Percentiles rank a stretch among this genome's conserved stretches.
Evolutionary conservation across 2,329 filamentous ascomycete genomes (phyloP).

Genomic region (Penicillium sumatraense): DNA sequence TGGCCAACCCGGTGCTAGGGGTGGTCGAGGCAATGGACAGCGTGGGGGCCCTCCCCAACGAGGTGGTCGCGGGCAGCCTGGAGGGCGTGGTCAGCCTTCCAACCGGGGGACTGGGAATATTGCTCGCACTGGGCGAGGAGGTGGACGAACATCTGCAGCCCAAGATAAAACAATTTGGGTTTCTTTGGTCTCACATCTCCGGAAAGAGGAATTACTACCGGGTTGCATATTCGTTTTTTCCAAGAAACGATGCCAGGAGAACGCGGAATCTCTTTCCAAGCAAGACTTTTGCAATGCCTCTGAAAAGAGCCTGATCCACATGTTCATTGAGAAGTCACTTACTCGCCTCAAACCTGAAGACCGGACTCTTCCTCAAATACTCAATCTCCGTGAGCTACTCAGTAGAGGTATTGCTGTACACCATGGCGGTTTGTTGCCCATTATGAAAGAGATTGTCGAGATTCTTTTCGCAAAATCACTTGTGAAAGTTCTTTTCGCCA

Average conservation of each 20-base stretch:
- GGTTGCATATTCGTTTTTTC: constrained; percentile 99
- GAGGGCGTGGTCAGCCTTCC: constrained; percentile 61
- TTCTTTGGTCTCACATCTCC: constrained; percentile 87
- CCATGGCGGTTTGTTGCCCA: constrained; percentile 90
- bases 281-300: constrained; percentile 91
- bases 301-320: constrained; percentile 96
- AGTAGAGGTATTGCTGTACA: constrained; percentile 92
- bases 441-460: constrained; percentile 97
- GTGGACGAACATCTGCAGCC: constrained; percentile 83
- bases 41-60: constrained; percentile 46
- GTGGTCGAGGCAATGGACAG: constrained; percentile 48
- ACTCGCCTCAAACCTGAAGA: constrained; percentile 91
- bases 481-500: constrained; percentile 96
- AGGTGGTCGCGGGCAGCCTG: constrained; percentile 49
- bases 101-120: constrained; percentile 77
- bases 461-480: constrained; percentile 93
- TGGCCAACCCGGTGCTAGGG: constrained; percentile 51
- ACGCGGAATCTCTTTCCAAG: constrained; percentile 91
- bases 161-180: constrained; percentile 98
- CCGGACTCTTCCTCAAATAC: constrained; percentile 85
- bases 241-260: constrained; percentile 96
- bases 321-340: constrained; percentile 95
- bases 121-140: constrained; percentile 81
- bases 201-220: constrained; percentile 83
- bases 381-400: constrained; percentile 82